Evolutionary conservation across 495 filamentous ascomycete genomes (phyloP).

Genomic region (Astrothelium macrocarpum): DNA sequence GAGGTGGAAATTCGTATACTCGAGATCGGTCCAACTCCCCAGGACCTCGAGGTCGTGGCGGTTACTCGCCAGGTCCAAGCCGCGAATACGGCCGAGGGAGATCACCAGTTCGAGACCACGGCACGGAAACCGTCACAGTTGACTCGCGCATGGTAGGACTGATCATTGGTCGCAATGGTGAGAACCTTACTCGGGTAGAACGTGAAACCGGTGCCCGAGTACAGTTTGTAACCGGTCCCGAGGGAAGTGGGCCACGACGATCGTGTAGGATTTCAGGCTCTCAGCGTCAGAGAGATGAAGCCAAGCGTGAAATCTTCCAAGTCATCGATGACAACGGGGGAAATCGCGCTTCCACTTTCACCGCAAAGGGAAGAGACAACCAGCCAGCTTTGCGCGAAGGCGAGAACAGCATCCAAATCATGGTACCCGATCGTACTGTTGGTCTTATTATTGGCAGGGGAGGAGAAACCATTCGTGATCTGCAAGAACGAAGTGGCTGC

Average conservation of each 20-base stretch:
- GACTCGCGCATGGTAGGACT: slow-evolving; percentile 70
- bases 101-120: slow-evolving; percentile 38
- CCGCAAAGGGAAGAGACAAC: slow-evolving; percentile 30
- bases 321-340: slow-evolving; percentile 78
- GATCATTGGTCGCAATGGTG: slow-evolving; percentile 75
- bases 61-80: slow-evolving; percentile 35
- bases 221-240: slow-evolving; percentile 68
- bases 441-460: slow-evolving; percentile 77
- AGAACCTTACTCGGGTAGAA: slow-evolving; percentile 72
- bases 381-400: slow-evolving; percentile 53
- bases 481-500: slow-evolving; percentile 74
- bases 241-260: slow-evolving; percentile 52
- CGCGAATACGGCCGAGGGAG: slow-evolving; percentile 34
- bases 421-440: slow-evolving; percentile 83
- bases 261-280: slow-evolving; percentile 70
- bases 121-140: slow-evolving; percentile 62
- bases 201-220: slow-evolving; percentile 63
- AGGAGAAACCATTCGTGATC: slow-evolving; percentile 80
- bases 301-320: slow-evolving; percentile 62
- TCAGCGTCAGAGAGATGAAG: slow-evolving; percentile 53
- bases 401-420: slow-evolving; percentile 70
- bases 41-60: slow-evolving; percentile 21
- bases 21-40: slow-evolving; percentile 27
- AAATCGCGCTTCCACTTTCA: slow-evolving; percentile 30
- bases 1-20: slow-evolving; percentile 24